phyloP scores from a whole-genome alignment of 2,329 filamentous ascomycete genomes.

The Tolypocladium tundrense region DNA sequence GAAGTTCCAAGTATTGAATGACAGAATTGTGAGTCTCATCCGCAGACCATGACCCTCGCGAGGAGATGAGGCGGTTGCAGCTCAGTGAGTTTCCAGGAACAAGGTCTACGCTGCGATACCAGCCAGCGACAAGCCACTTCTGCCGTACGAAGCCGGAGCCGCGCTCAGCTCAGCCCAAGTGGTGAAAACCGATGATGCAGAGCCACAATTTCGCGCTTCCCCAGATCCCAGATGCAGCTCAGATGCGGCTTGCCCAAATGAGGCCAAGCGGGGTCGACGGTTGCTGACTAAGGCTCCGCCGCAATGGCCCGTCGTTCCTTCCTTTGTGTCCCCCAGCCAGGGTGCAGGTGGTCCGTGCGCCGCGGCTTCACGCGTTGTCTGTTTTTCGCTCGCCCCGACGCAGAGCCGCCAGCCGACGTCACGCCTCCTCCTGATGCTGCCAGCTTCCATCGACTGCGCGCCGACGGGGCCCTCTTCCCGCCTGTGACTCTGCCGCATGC shows the following conservation, averaged over 20 bases:
- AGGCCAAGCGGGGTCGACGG: not conserved
- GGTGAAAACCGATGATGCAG: not conserved
- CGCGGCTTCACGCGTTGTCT: slow-evolving; percentile 26
- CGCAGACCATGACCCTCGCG: too few species aligned
- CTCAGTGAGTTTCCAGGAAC: not conserved
- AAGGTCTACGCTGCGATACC: not conserved
- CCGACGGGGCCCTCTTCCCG: slow-evolving; percentile 10
- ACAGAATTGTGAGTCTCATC: not conserved
- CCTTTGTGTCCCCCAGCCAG: not conserved
- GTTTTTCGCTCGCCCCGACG: slow-evolving; percentile 23
- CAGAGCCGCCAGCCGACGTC: slow-evolving; percentile 23
- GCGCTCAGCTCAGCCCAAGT: not conserved
- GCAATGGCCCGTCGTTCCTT: not conserved
- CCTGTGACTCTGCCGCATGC: slow-evolving; percentile 11
- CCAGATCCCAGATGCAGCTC: not conserved
- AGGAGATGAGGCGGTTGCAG: not conserved
- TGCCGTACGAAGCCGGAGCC: not conserved
- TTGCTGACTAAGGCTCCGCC: not conserved
- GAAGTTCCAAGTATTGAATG: not conserved
- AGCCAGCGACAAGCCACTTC: not conserved
- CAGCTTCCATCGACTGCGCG: slow-evolving; percentile 16
- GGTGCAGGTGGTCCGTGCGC: slow-evolving; percentile 2
- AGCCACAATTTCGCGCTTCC: not conserved
- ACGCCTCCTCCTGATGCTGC: slow-evolving; percentile 20
- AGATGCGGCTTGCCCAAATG: not conserved